A percentile compares a stretch with the other conserved stretches of the same genome.
phyloP scores from a whole-genome alignment of 805 yeast species.

The Cyberlindnera xishuangbannaensis region DNA sequence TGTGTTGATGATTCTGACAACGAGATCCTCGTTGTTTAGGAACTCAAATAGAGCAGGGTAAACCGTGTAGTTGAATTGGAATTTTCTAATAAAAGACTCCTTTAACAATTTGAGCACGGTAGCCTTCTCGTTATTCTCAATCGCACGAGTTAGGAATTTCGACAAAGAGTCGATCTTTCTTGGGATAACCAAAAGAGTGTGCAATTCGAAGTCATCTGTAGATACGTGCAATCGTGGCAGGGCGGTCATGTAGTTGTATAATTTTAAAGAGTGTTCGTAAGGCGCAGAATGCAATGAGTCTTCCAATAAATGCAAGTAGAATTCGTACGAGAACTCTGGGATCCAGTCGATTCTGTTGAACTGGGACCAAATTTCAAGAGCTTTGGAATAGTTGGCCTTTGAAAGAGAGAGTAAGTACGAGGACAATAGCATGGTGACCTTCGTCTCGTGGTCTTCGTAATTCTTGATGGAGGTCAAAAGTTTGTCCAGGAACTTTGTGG shows the following conservation, averaged over 20 bases:
- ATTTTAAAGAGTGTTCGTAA: conserved; percentile 28
- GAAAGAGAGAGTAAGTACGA: conserved; percentile 36
- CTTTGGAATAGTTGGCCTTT: conserved; percentile 28
- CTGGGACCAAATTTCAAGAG: conserved; percentile 32
- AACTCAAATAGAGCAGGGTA: conserved; percentile 31
- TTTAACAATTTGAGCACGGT: conserved; percentile 32
- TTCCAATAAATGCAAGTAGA: conserved; percentile 30
- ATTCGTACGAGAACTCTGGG: conserved; percentile 35
- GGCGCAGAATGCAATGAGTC: conserved; percentile 24
- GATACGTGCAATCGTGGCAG: conserved; percentile 22
- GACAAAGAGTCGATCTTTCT: conserved; percentile 15
- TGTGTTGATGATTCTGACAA: conserved; percentile 27
- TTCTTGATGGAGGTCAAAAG: conserved; percentile 41
- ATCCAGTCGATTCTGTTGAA: conserved; percentile 34
- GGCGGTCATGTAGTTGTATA: conserved; percentile 34
- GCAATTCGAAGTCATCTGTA: conserved; percentile 4
- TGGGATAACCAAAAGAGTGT: conserved; percentile 16
- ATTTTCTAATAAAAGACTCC: conserved; percentile 33
- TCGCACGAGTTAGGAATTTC: conserved; percentile 13
- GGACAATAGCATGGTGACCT: conserved; percentile 38
- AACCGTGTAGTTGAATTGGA: conserved; percentile 25
- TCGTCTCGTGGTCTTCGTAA: conserved; percentile 27
- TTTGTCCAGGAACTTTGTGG: conserved; percentile 53
- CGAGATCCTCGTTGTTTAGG: conserved; percentile 27
- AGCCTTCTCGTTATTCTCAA: conserved; percentile 21